Conservation (phyloP, 2,329 filamentous ascomycete species). For the Domatiomyces globalis region DNA sequence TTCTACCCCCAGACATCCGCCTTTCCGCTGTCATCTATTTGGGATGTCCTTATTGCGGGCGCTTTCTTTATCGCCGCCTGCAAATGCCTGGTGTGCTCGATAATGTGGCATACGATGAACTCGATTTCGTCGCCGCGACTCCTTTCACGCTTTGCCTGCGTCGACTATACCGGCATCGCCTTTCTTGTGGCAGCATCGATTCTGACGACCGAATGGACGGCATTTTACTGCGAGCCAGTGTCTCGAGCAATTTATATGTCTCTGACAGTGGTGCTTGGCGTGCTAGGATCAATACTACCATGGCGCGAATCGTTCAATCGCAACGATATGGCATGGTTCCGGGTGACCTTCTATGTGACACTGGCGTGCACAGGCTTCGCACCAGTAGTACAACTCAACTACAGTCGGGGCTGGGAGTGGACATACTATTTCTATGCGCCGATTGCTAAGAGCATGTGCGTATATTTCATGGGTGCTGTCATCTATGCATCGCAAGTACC, state of each 20-base stretch:
- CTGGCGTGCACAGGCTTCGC: slow-evolving; percentile 79
- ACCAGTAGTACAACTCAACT: slow-evolving; percentile 69
- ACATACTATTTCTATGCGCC: slow-evolving; percentile 82
- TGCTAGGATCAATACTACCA: slow-evolving; percentile 78
- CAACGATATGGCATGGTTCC: slow-evolving; percentile 78
- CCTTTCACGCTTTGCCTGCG: slow-evolving; percentile 90
- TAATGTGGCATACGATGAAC: slow-evolving; percentile 98
- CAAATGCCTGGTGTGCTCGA: slow-evolving; percentile 89
- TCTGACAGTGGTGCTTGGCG: slow-evolving; percentile 63
- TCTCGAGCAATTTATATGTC: slow-evolving; percentile 78
- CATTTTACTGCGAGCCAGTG: slow-evolving; percentile 90
- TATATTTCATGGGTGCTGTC: slow-evolving; percentile 72
- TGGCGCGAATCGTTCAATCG: slow-evolving; percentile 96
- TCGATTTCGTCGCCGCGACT: slow-evolving; percentile 79
- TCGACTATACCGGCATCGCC: slow-evolving; percentile 96
- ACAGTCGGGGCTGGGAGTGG: slow-evolving; percentile 63
- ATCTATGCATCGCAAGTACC: slow-evolving; percentile 88
- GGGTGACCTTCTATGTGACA: slow-evolving; percentile 81
- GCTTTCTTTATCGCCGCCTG: slow-evolving; percentile 93
- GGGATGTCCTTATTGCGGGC: slow-evolving; percentile 79
- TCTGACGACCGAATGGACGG: slow-evolving; percentile 96
- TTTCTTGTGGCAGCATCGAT: slow-evolving; percentile 89
- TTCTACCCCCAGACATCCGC: slow-evolving; percentile 83
- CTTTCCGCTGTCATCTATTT: slow-evolving; percentile 72
- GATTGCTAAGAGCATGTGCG: slow-evolving; percentile 68